Base-by-base conservation (phyloP, 1,284 basidiomycete genomes). In the Trichosporon asahii region DNA sequence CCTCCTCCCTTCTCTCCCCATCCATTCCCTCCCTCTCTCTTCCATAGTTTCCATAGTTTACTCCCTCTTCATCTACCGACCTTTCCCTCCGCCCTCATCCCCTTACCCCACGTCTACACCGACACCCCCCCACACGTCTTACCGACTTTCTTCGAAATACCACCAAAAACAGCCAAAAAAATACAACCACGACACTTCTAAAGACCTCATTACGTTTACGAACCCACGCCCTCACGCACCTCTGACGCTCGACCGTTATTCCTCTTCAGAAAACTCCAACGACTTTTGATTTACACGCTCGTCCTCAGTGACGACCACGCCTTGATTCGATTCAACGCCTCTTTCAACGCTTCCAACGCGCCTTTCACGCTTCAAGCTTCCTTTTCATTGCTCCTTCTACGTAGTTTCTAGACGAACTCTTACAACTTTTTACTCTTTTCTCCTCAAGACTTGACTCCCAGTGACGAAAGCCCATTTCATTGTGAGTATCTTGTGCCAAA, bases 351-450 rank as follows among this genome's bases (percentile, higher is more conserved):
- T 53, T 53, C 49, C 8, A 53, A 53, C 49, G 49, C 49, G 49
- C 29, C 53, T 18, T 61, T 61, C 27, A 18, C 57, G 57, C 57
- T 61, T 31, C 21, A 33, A 31, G 57, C 57, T 25, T 37, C 35
- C 57, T n/a, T 33, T 61, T 31, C 29, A 31, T 31, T 31, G 57
- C 29, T 31, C 27, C 33, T 57, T 61, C 57, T n/a, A 60, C 57
- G 57, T 61, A 61, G 57, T 61, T 61, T 61, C 57, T 61, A 61
- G 57, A 61, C 57, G 57, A 61, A 61, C 57, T 53, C 57, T 61
- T 31, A 61, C 57, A 31, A 61, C 14, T 33, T 29, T 6, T n/a
- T 11, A 31, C 3, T 27, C 23, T 61, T 33, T 33, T 3, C 11
- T 33, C 25, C 15, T 29, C 27, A 29, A 60, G 29, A 61, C 57